A percentile compares a stretch with the other conserved stretches of the same genome.
Evolutionary conservation across 257 asterid genomes (phyloP).

Genomic region (Nyctanthes arbortristis): DNA sequence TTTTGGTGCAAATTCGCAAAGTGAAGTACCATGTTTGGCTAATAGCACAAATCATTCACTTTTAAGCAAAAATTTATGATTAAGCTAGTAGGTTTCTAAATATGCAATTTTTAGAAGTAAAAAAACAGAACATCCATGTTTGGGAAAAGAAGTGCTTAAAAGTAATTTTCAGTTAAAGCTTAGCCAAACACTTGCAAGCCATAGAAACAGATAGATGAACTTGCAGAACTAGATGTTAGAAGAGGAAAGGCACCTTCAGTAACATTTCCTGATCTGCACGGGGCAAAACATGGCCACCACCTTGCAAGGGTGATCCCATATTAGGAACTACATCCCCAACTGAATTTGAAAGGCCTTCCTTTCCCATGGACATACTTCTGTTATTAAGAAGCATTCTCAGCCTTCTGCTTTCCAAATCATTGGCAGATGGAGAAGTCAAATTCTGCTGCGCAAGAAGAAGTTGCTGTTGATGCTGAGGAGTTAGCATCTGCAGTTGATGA

Average conservation of each 20-base stretch:
- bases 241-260: slow-evolving; percentile 58
- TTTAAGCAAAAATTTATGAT: background rate
- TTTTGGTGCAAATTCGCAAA: background rate
- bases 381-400: slow-evolving; percentile 83
- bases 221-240: slow-evolving; percentile 1
- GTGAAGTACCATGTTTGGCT: background rate
- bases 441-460: slow-evolving; percentile 92
- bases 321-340: slow-evolving; percentile 81
- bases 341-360: slow-evolving; percentile 81
- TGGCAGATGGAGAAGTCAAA: slow-evolving; percentile 78
- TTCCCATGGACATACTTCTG: slow-evolving; percentile 80
- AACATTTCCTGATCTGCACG: slow-evolving; percentile 83
- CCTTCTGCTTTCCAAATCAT: slow-evolving; percentile 83
- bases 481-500: slow-evolving; percentile 86
- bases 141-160: background rate
- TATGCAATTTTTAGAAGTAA: background rate
- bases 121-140: background rate
- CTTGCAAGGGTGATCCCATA: slow-evolving; percentile 82
- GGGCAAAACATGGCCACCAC: slow-evolving; percentile 67
- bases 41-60: background rate
- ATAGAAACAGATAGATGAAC: background rate
- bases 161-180: background rate
- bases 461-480: slow-evolving; percentile 98
- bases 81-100: background rate
- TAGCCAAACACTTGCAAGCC: background rate